A percentile compares a stretch with the other conserved stretches of the same genome.
Evolutionary conservation across 805 yeast genomes (phyloP).

Genomic region (Sungouiozyma intestinalis): DNA sequence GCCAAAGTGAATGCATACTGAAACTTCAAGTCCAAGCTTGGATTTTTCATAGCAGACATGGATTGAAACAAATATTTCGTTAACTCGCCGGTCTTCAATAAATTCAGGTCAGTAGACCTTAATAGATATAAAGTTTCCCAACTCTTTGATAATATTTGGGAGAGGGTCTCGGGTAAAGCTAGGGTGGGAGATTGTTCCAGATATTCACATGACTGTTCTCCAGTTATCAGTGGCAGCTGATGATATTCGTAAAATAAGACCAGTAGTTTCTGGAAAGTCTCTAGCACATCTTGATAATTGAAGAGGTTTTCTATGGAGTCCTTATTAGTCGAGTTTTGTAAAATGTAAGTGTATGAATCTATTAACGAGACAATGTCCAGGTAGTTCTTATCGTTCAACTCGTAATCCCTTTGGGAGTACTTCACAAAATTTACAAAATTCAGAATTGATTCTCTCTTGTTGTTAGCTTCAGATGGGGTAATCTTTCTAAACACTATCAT

Average conservation of each 20-base stretch:
- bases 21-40: conserved; percentile 18
- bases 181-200: conserved; percentile 13
- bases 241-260: conserved; percentile 12
- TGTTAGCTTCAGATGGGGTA: not conserved
- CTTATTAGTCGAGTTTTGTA: conserved; percentile 5
- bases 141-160: conserved; percentile 11
- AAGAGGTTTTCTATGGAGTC: conserved; percentile 13
- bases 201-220: conserved; percentile 9
- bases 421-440: conserved; percentile 33
- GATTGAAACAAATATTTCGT: conserved; percentile 19
- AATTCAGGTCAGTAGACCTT: conserved; percentile 10
- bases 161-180: conserved; percentile 13
- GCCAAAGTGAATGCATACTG: conserved; percentile 43
- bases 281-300: conserved; percentile 6
- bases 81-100: conserved; percentile 10
- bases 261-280: conserved; percentile 8
- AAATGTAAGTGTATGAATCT: conserved; percentile 20
- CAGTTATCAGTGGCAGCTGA: conserved; percentile 2
- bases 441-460: conserved; percentile 20
- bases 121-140: conserved; percentile 19
- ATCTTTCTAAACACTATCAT: conserved; percentile 24
- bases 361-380: conserved; percentile 30
- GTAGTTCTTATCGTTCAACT: conserved; percentile 28
- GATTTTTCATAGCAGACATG: conserved; percentile 11
- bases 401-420: conserved; percentile 31